Conservation (phyloP, 2,329 filamentous ascomycete species). For the Ceratocystis destructans region DNA sequence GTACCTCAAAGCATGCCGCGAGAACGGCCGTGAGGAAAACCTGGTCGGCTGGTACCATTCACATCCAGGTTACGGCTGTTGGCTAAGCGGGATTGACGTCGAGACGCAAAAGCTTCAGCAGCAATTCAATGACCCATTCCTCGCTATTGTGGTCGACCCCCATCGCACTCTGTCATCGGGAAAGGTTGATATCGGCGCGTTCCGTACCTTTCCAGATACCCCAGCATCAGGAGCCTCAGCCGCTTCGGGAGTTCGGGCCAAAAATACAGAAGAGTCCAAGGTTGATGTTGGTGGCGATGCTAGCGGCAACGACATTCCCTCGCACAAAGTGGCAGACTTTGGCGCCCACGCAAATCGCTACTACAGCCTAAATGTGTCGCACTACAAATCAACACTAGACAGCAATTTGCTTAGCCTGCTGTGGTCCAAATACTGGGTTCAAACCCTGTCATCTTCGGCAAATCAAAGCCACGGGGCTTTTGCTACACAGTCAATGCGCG, state of each 20-base stretch:
- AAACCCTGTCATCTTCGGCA: slow-evolving; percentile 74
- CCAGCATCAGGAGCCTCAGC: background rate
- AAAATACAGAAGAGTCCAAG: background rate
- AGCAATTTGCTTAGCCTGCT: slow-evolving; percentile 71
- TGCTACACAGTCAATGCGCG: slow-evolving; percentile 79
- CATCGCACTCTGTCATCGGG: slow-evolving; percentile 88
- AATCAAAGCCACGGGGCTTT: slow-evolving; percentile 79
- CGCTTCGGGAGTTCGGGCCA: background rate
- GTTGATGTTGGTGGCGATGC: background rate
- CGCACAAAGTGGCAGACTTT: slow-evolving; percentile 92
- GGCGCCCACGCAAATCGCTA: slow-evolving; percentile 83
- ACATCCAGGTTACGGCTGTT: slow-evolving; percentile 95
- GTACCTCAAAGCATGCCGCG: slow-evolving; percentile 63
- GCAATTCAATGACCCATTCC: slow-evolving; percentile 73
- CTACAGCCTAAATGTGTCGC: slow-evolving; percentile 79
- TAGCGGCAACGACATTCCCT: slow-evolving; percentile 48
- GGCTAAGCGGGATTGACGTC: slow-evolving; percentile 94
- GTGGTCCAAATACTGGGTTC: slow-evolving; percentile 99
- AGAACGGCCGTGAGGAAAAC: slow-evolving; percentile 72
- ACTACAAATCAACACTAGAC: slow-evolving; percentile 90
- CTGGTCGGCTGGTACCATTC: slow-evolving; percentile 97
- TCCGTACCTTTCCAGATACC: slow-evolving; percentile 68
- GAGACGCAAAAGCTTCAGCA: slow-evolving; percentile 78
- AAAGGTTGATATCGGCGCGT: slow-evolving; percentile 94
- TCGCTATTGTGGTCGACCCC: slow-evolving; percentile 91